Evolutionary conservation across 331 rosid genomes (phyloP), one percentile per base, ranked within the genome.

Genomic region (Phaseolus coccineus): DNA sequence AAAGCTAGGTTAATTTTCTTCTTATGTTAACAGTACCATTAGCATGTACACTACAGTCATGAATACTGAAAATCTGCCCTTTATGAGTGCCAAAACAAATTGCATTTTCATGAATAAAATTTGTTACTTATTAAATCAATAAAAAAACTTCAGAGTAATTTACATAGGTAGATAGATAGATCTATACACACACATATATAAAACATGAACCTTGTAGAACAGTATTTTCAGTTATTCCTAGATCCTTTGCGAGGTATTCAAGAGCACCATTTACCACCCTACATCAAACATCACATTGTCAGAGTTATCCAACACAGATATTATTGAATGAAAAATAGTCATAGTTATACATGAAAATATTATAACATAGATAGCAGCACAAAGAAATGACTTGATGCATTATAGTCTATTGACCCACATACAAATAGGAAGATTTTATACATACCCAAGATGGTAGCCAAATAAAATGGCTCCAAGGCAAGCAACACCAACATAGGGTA

Each of bases 201-300:
- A 46, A 8, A 3, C 3, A 61, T 81, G 77, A 80, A 86, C 99
- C 99, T 91, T 95, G 97, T 66, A 91, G 52, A 44, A 86, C 96
- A 6, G 97, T 78, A 71, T 95, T 91, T 81, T 91, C 90, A 64
- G 69, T 25, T 6, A 95, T 95, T 50, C 94, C 98, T 70, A 95
- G 99, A 87, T 95, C 97, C 85, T 83, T 90, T 39, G 99, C 84
- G 4, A 95, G 93, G 89, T 91, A 95, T 89, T 91, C 99, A 19
- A 95, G 97, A 66, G 99, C 90, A 47, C 98, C 98, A 84, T 95
- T 95, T 65, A 95, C 99, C 77, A 95, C 99, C 84, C 98, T 95
- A 82, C 77, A 88, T 63, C 77, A 82, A 80, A 84, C 73, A 73
- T 31, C 37, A 73, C 57, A 80, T 35, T 37, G 58, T 15, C 55